Evolutionary conservation across 129 eudicot species (phyloP).

Genomic region (Chrysanthemum lavandulifolium): DNA sequence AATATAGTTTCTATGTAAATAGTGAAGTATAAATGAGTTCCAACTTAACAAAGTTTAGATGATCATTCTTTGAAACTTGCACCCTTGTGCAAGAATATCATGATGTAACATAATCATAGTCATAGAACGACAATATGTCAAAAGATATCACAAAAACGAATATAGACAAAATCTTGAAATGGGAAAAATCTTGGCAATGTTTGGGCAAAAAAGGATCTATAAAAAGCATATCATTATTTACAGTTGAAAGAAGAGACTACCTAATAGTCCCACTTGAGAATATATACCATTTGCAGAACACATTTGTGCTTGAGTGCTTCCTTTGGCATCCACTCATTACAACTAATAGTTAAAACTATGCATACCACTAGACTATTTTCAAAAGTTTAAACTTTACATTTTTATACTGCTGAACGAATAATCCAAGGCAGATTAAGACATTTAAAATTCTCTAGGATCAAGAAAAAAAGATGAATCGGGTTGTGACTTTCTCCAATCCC

Average conservation of each 20-base stretch:
- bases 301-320: background rate
- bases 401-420: background rate
- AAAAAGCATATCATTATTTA: constrained; percentile 33
- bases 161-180: constrained; percentile 20
- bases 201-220: constrained; percentile 28
- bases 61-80: background rate
- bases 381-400: constrained; percentile 11
- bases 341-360: background rate
- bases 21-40: background rate
- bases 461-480: constrained; percentile 81
- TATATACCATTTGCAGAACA: constrained; percentile 30
- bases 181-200: constrained; percentile 13
- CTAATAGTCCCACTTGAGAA: constrained; percentile 22
- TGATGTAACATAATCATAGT: too few species aligned
- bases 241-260: constrained; percentile 17
- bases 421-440: background rate
- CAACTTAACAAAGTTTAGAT: background rate
- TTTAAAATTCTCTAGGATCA: constrained; percentile 88
- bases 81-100: background rate
- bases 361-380: constrained; percentile 14
- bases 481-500: constrained; percentile 93
- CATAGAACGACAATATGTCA: background rate
- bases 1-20: background rate
- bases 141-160: constrained; percentile 13
- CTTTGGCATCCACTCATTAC: constrained; percentile 25